A percentile compares a stretch with the other conserved stretches of the same genome.
Conservation (phyloP, 139 green algal genomes). For the Helicosporidium sp. region DNA sequence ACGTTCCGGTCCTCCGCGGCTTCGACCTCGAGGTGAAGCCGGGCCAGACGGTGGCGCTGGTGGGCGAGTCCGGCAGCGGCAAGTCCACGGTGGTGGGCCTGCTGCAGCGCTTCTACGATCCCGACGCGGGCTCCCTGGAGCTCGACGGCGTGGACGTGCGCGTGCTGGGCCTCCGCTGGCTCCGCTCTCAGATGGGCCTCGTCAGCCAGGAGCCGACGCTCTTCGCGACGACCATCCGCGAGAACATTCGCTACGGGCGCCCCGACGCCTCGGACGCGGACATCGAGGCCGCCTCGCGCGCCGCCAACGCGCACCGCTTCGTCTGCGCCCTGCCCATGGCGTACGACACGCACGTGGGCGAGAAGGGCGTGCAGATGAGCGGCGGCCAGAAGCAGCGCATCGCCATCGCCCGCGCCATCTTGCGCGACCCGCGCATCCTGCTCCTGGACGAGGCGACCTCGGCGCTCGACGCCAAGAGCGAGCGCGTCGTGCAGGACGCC, state of each 20-base stretch:
- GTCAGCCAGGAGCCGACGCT: constrained; percentile 81
- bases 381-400: constrained; percentile 72
- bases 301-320: constrained; percentile 61
- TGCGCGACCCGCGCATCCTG: constrained; percentile 49
- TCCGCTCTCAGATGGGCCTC: constrained; percentile 33
- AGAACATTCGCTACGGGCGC: constrained; percentile 69
- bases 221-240: constrained; percentile 36
- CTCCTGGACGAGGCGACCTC: constrained; percentile 73
- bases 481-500: constrained; percentile 34
- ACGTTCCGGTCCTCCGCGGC: constrained; percentile 35
- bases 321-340: constrained; percentile 44
- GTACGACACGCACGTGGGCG: constrained; percentile 24
- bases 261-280: constrained; percentile 20
- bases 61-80: constrained; percentile 65
- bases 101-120: constrained; percentile 83
- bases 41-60: constrained; percentile 72
- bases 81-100: constrained; percentile 79
- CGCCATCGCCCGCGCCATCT: constrained; percentile 60
- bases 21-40: constrained; percentile 39
- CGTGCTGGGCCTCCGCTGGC: constrained; percentile 42
- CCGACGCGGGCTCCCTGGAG: constrained; percentile 22
- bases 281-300: constrained; percentile 39
- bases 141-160: constrained; percentile 68
- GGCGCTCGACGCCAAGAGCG: constrained; percentile 52
- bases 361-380: constrained; percentile 27